A percentile compares a stretch with the other conserved stretches of the same genome.
Conservation (phyloP, 306 rosid species). For the Cucurbita pepo region DNA sequence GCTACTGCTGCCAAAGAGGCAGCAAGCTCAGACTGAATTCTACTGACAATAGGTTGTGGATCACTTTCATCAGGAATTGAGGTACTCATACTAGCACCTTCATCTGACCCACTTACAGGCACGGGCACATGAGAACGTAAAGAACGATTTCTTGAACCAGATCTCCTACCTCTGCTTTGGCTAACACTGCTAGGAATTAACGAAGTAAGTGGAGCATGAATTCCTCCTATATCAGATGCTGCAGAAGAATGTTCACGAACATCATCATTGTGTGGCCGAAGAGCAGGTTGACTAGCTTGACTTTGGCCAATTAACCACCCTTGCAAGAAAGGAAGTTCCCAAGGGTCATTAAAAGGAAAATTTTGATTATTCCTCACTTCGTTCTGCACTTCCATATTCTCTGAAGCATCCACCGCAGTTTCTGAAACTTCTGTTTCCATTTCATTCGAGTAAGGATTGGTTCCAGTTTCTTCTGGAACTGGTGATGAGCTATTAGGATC, state of each 20-base stretch:
- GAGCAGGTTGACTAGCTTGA: conserved; percentile 50
- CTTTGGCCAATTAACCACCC: conserved; percentile 92
- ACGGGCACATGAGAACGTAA: conserved; percentile 38
- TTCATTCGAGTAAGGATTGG: conserved; percentile 17
- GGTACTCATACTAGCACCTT: conserved; percentile 26
- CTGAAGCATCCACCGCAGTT: conserved; percentile 18
- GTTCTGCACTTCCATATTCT: conserved; percentile 27
- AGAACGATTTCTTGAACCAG: conserved; percentile 41
- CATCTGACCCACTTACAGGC: conserved; percentile 39
- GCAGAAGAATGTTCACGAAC: conserved; percentile 20
- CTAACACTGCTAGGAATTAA: conserved; percentile 33
- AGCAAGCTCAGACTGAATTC: conserved; percentile 78
- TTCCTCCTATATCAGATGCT: conserved; percentile 24
- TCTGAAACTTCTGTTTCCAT: conserved; percentile 29
- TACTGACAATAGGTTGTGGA: conserved; percentile 44
- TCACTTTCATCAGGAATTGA: conserved; percentile 38
- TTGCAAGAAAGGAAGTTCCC: conserved; percentile 90
- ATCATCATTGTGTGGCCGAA: conserved; percentile 22
- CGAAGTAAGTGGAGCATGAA: conserved; percentile 22
- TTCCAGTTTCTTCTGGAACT: conserved; percentile 26
- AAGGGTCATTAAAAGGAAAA: conserved; percentile 49
- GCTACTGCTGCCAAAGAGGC: conserved; percentile 74
- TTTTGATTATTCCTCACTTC: conserved; percentile 29
- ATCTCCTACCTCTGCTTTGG: conserved; percentile 52
- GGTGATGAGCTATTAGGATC: conserved; percentile 33